Conservation (phyloP, 2,329 filamentous ascomycete genomes). For the Hymenoscyphus albidus region DNA sequence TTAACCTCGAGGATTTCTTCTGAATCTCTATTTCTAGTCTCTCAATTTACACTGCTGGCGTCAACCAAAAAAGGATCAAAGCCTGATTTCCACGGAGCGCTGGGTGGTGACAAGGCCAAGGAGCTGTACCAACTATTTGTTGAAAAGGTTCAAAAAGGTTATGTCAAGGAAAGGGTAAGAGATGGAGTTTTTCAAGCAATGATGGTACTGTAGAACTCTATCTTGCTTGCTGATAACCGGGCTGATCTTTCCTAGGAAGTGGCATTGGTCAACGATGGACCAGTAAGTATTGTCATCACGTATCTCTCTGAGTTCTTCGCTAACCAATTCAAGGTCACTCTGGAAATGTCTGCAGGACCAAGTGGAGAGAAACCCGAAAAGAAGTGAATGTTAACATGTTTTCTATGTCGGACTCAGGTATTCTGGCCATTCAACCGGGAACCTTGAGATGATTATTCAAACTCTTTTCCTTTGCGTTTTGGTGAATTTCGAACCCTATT, state of each 20-base stretch:
- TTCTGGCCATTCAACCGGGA: not conserved
- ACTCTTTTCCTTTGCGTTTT: not conserved
- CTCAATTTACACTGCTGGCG: conserved; percentile 91
- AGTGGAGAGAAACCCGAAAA: not conserved
- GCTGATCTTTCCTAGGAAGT: conserved; percentile 54
- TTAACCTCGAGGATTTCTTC: not conserved
- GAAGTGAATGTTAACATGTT: not conserved
- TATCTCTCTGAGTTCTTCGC: not conserved
- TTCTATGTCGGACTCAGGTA: not conserved
- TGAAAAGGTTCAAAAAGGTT: conserved; percentile 67
- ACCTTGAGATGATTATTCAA: not conserved
- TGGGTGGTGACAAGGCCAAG: conserved; percentile 72
- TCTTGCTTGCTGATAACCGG: not conserved
- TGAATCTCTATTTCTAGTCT: conserved; percentile 57
- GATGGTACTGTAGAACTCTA: conserved; percentile 55
- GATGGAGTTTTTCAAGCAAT: conserved; percentile 97
- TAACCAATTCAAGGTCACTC: conserved; percentile 28
- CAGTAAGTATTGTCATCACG: conserved; percentile 43
- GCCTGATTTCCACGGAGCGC: conserved; percentile 89
- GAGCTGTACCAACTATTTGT: conserved; percentile 82
- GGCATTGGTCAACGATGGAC: conserved; percentile 80
- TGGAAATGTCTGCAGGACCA: conserved; percentile 31
- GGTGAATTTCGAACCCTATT: too few species aligned
- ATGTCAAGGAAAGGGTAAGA: conserved; percentile 72
- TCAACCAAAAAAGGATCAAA: conserved; percentile 95